These are phyloP conservation scores for Miscanthus lutarioriparius DNA, from an alignment of 176 grass and related monocot genomes.

Conservation along the genomic window DNA sequence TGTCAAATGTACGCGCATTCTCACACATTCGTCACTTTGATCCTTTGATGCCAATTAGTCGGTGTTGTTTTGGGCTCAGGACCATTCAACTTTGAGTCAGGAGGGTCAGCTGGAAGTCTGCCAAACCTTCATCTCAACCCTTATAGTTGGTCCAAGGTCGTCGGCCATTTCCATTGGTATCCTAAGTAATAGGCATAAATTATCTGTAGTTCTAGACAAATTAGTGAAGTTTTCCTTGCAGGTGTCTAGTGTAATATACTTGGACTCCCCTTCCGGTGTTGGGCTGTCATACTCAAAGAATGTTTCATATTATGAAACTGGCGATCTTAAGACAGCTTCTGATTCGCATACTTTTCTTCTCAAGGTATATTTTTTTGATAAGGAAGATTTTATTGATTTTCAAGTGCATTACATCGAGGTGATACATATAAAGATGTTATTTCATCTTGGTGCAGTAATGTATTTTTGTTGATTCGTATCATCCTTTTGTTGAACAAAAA, in stretches of 20 bases:
- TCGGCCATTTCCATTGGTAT: slow-evolving; percentile 2
- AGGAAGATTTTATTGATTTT: not conserved
- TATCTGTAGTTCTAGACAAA: slow-evolving; percentile 11
- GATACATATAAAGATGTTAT: not conserved
- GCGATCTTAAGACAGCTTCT: slow-evolving; percentile 71
- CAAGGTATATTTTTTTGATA: slow-evolving; percentile 45
- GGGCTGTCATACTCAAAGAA: slow-evolving; percentile 76
- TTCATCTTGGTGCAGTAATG: not conserved
- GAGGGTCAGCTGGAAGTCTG: slow-evolving; percentile 34
- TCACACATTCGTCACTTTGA: not conserved
- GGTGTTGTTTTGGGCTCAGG: slow-evolving; percentile 43
- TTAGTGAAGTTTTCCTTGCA: not conserved
- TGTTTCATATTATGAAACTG: slow-evolving; percentile 65
- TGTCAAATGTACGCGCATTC: not conserved
- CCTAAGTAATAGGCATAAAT: not conserved
- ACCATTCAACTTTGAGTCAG: slow-evolving; percentile 81
- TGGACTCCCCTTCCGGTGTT: slow-evolving; percentile 94
- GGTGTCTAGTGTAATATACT: slow-evolving; percentile 92
- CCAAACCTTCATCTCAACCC: slow-evolving; percentile 84
- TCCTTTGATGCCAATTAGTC: not conserved
- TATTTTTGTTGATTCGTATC: no score
- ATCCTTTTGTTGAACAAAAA: not conserved
- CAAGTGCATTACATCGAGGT: not conserved
- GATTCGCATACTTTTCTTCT: slow-evolving; percentile 89
- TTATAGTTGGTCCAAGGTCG: slow-evolving; percentile 95